Evolutionary conservation across 495 filamentous ascomycete species (phyloP), one percentile per base, ranked within the genome.

Genomic region (Amphirosellinia nigrospora): DNA sequence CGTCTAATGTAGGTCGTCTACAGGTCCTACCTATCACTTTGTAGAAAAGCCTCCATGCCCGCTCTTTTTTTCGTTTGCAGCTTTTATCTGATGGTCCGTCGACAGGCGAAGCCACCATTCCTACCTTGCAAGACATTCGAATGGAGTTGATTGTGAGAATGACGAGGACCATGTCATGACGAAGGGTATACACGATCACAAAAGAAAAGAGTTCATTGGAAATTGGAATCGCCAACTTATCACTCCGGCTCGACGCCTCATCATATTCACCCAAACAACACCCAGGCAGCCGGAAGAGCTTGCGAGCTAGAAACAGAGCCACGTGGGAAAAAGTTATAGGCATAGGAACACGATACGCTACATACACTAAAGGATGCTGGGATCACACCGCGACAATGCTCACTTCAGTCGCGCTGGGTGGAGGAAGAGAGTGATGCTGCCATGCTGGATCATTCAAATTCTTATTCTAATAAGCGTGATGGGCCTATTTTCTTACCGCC

Each of bases 401-500:
- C 78, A 84, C 34, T 84, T 79, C 56, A 66, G 74, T 41, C 81
- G 81, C 46, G 80, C 84, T 5, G 68, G 72, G 65, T 86, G 84
- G 84, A 78, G 77, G 43, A 77, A 80, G 71, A 65, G 63, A 30
- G 36, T 84, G 5, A 70, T 86, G 21, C 28, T 82, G 2, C 82
- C 82, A 34, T 77, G 74, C 7, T 86, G 84, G 84, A 64, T 70
- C 4, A 64, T 79, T 32, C 82, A 84, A 52, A 71, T 86, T 21
- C 60, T 65, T 0, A 68, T 84, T 7, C 61, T 84, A 59, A 60
- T 84, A 26, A 74, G 78, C 34, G 71, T 83, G 7, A 80, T 84
- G 77, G 83, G 82, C n/a, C 67, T 86, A 11, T 86, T 86, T 70
- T 79, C 83, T 15, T 84, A 82, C 69, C 80, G 84, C 15, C 77